Evolutionary conservation across 83 land plant species (phyloP), one percentile per base, ranked within the genome.

Genomic region (Picea mariana): DNA sequence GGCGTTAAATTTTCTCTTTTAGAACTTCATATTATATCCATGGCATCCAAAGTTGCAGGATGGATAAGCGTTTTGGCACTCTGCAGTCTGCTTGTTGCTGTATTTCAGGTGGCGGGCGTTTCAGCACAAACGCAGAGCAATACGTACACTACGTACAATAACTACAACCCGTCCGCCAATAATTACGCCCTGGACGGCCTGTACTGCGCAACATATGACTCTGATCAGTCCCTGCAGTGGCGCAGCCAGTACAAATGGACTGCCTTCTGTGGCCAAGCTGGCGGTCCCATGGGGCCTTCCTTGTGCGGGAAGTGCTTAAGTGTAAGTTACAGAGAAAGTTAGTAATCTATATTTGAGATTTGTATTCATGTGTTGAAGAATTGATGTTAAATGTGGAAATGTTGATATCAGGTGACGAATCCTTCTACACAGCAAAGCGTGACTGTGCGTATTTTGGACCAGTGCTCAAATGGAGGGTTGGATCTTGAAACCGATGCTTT

Each of bases 111-210:
- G 21, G 7, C 20, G 47, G 47, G 47, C 20, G 65, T 62, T 16
- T 62, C 21, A 18, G 65, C 65, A 18, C 65, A 62, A n/a, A 62
- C 65, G 65, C 65, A 62, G 65, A 62, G 65, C 65, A 62, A 62
- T 4, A n/a, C 21, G 23, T 62, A 62, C 4, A 62, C 65, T 7
- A 62, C 65, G 6, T 62, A 62, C 18, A 62, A 62, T n/a, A 18
- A 62, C 18, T 62, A 62, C 18, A 62, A 17, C 65, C 65, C 65
- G 21, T 18, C 65, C 5, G 18, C 65, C 20, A 62, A 62, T 62
- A 62, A 62, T 62, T 62, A 62, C 18, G 5, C 67, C 26, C 67
- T 64, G 17, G 67, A 64, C 24, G 67, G 67, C 7, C 26, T 64
- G 6, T 64, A 64, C 9, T 62, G 67, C 8, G 27, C 26, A 5